These are phyloP conservation scores for Chaetothyriales sp. DNA, from an alignment of 2,329 filamentous ascomycete genomes.

Conservation along the genomic window DNA sequence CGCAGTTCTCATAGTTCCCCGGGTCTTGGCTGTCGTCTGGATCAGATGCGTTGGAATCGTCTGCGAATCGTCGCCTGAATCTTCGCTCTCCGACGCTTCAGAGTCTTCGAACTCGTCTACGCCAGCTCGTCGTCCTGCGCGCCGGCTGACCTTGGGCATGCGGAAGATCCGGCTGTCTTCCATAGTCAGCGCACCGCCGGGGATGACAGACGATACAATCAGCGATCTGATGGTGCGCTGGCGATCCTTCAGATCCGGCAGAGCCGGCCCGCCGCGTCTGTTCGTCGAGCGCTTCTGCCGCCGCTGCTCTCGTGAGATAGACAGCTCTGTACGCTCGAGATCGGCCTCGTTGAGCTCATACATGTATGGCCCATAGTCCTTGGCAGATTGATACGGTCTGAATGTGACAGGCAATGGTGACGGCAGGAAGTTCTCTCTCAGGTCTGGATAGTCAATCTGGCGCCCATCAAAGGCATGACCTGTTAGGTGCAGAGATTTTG, in stretches of 20 bases:
- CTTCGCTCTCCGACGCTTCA: slow-evolving; percentile 71
- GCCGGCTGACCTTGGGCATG: slow-evolving; percentile 47
- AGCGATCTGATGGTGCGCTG: slow-evolving; percentile 86
- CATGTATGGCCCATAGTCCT: slow-evolving; percentile 83
- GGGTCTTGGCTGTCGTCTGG: slow-evolving; percentile 65
- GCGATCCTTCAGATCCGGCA: slow-evolving; percentile 92
- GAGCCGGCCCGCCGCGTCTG: slow-evolving; percentile 72
- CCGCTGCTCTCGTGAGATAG: slow-evolving; percentile 83
- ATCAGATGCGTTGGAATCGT: slow-evolving; percentile 53
- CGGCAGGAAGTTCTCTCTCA: slow-evolving; percentile 69
- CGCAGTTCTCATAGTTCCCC: slow-evolving; percentile 67
- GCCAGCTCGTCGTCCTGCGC: slow-evolving; percentile 36
- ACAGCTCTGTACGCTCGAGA: slow-evolving; percentile 76
- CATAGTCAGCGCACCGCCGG: slow-evolving; percentile 62
- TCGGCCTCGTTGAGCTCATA: slow-evolving; percentile 89
- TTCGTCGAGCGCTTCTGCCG: slow-evolving; percentile 93
- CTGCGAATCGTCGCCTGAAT: slow-evolving; percentile 75
- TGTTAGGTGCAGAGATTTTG: slow-evolving; percentile 78
- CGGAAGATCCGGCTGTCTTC: slow-evolving; percentile 84
- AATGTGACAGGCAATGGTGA: slow-evolving; percentile 73
- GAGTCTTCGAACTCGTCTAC: slow-evolving; percentile 57
- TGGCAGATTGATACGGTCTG: slow-evolving; percentile 78
- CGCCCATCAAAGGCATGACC: slow-evolving; percentile 91
- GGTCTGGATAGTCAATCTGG: slow-evolving; percentile 79
- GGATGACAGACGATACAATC: slow-evolving; percentile 81